Evolutionary conservation across 2,329 filamentous ascomycete genomes (phyloP), one percentile per base, ranked within the genome.

Genomic region (Dactylellina sp.): DNA sequence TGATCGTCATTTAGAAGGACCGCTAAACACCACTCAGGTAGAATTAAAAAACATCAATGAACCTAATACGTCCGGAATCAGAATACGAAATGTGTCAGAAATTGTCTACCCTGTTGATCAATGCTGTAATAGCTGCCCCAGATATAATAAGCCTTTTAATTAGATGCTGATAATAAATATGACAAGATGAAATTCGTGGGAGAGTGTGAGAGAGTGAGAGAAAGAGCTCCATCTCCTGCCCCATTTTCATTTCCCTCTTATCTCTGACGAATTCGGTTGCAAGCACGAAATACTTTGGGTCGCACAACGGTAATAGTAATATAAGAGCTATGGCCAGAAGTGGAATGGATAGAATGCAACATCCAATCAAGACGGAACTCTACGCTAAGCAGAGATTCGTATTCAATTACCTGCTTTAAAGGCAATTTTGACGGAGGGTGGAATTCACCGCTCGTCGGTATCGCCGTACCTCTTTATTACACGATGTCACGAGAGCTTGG

Each of bases 281-380:
- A 52, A 25, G 53, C 53, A 46, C 24, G 14, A 57, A 46, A 40
- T 25, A 28, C 52, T 50, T 60, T 42, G 44, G 63, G 63, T 68
- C 59, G 59, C 63, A 68, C 63, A 68, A 71, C 18, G 28, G 49
- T 28, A 56, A 60, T 39, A 52, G 14, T 64, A 64, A 64, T 72
- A 60, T 37, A 53, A 57, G 24, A 46, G 14, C 28, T 60, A 53
- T 53, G 60, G n/a, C 63, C 37, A 60, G 46, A 66, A 57, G 40
- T 52, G 52, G 62, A 66, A 65, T 14, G n/a, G 18, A 22, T n/a
- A n/a, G 7, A 53, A 49, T 35, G 42, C 35, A 20, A 20, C 14
- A n/a, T 46, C 46, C 53, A 46, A 60, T 35, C 53, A 66, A 28
- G 20, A 39, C 35, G 32, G 7, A 20, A 5, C 35, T 32, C 24